phyloP scores from a whole-genome alignment of 2,329 filamentous ascomycete genomes.

The Sclerotinia borealis region DNA sequence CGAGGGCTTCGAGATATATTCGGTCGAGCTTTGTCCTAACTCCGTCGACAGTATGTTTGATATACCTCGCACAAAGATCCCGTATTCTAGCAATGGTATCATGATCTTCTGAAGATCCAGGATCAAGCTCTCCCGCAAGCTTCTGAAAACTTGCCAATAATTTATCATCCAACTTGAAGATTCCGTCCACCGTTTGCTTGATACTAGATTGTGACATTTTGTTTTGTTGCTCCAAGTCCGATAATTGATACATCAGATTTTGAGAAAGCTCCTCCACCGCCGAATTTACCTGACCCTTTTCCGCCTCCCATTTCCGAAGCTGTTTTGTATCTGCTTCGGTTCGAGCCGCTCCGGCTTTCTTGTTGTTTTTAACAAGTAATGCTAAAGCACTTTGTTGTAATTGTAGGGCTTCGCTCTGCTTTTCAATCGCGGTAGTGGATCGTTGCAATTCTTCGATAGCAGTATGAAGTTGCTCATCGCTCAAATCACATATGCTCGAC shows the following conservation, averaged over 20 bases:
- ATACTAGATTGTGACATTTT: conserved; percentile 41
- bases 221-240: conserved; percentile 47
- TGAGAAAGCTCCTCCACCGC: conserved; percentile 45
- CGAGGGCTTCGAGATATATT: conserved; percentile 46
- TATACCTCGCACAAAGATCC: conserved; percentile 51
- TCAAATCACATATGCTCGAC: conserved; percentile 44
- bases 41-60: conserved; percentile 51
- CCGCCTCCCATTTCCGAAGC: conserved; percentile 36
- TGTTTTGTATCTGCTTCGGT: conserved; percentile 37
- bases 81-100: conserved; percentile 51
- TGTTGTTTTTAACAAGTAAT: conserved; percentile 42
- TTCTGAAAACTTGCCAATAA: conserved; percentile 60
- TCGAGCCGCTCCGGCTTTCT: conserved; percentile 33
- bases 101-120: conserved; percentile 46
- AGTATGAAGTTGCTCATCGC: conserved; percentile 52
- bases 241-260: conserved; percentile 40
- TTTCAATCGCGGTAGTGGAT: conserved; percentile 58
- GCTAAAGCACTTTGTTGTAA: conserved; percentile 57
- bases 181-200: conserved; percentile 42
- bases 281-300: conserved; percentile 38
- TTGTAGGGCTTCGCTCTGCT: conserved; percentile 55
- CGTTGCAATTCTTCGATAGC: conserved; percentile 59
- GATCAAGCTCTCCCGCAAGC: conserved; percentile 54
- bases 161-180: conserved; percentile 58
- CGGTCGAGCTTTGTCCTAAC: conserved; percentile 49